Percentiles rank a stretch among this genome's conserved stretches.
Evolutionary conservation across 2,329 filamentous ascomycete genomes (phyloP).

Genomic region (Ophiostoma triangulosporum): DNA sequence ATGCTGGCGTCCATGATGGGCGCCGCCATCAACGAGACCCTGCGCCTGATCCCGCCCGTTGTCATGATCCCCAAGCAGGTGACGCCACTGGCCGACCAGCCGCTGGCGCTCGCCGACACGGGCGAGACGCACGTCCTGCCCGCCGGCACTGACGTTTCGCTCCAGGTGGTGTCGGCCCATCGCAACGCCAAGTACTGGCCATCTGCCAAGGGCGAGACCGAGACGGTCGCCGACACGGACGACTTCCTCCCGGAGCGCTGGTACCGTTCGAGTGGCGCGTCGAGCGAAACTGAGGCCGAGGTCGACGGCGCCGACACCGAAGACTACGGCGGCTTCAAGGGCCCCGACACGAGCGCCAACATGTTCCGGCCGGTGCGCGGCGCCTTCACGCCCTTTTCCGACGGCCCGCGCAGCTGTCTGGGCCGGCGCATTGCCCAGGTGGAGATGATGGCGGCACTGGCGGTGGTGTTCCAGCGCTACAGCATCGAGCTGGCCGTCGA

Average conservation of each 20-base stretch:
- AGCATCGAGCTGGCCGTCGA: slow-evolving; percentile 59
- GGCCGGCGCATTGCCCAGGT: slow-evolving; percentile 46
- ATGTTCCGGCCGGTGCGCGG: slow-evolving; percentile 48
- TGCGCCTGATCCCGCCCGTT: slow-evolving; percentile 60
- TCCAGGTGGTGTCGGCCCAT: slow-evolving; percentile 44
- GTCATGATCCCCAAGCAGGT: slow-evolving; percentile 58
- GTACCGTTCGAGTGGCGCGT: slow-evolving; percentile 30
- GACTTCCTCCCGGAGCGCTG: slow-evolving; percentile 63
- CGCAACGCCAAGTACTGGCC: slow-evolving; percentile 66
- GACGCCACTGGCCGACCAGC: slow-evolving; percentile 34
- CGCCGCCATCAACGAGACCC: slow-evolving; percentile 64
- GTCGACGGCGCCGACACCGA: slow-evolving; percentile 30
- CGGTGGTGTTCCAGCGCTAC: slow-evolving; percentile 43
- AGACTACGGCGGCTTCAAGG: slow-evolving; percentile 44
- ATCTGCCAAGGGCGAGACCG: slow-evolving; percentile 29
- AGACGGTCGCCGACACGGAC: slow-evolving; percentile 39
- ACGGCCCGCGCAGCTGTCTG: slow-evolving; percentile 43
- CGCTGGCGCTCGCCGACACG: slow-evolving; percentile 42
- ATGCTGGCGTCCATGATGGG: slow-evolving; percentile 58
- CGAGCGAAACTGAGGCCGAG: slow-evolving; percentile 11
- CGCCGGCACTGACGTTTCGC: slow-evolving; percentile 36
- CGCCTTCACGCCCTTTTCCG: slow-evolving; percentile 44
- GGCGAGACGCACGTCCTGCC: slow-evolving; percentile 48
- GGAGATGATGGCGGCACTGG: slow-evolving; percentile 41
- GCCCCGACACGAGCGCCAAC: slow-evolving; percentile 46